Evolutionary conservation across 306 rosid species (phyloP), one percentile per base, ranked within the genome.

Genomic region (Styphnolobium japonicum): DNA sequence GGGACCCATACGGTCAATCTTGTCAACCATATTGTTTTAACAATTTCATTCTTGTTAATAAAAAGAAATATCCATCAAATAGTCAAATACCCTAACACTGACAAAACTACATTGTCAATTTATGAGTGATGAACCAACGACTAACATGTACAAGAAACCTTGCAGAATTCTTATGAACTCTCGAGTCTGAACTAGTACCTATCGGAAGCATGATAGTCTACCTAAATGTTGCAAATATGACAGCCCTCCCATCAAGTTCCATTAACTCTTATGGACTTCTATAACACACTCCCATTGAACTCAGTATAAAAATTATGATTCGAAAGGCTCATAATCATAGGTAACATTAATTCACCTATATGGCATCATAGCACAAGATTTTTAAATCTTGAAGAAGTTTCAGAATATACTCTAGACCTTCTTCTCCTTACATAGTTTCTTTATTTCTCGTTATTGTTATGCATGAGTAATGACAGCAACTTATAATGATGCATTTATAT

Each of bases 361-460:
- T 67, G 46, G 48, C 34, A 45, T 60, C 33, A 27, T 4, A 61
- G 7, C 4, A 73, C 33, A 21, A 10, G 39, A 67, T 16, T 23
- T 46, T 0, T 16, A 7, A 31, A 21, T 19, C 49, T 33, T 3
- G 12, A 15, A 7, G 33, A 76, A 10, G 52, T 22, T 76, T 55
- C 29, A 48, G 18, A 63, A 33, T 48, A 75, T 31, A 49, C 10
- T 61, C 10, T 75, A 31, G n/a, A 76, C 52, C 71, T 76, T 64
- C 25, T 48, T 48, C n/a, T 5, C 7, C 21, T 42, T 42, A 42
- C 46, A 16, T 22, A 55, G 37, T 45, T 73, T 48, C 27, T 73
- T 25, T 2, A 57, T 7, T 52, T 21, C 14, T 25, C 11, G 15
- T 36, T 34, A 53, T 52, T 40, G 40, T 15, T n/a, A 74, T 16